Percentiles rank a stretch among this genome's conserved stretches.
These are phyloP conservation scores for Alternaria rosae DNA, from an alignment of 2,329 filamentous ascomycete genomes.

Conservation along the genomic window DNA sequence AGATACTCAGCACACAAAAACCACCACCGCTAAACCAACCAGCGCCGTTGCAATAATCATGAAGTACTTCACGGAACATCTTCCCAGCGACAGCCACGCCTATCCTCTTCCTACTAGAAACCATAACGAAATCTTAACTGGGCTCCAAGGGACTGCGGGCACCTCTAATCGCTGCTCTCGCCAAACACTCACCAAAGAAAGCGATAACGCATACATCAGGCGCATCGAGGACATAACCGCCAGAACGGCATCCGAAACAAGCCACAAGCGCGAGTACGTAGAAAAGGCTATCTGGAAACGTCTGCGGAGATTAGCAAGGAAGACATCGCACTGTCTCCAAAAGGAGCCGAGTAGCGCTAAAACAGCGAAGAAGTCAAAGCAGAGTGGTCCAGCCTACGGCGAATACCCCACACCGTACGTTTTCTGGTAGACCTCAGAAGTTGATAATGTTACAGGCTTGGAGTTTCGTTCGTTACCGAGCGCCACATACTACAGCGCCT, in stretches of 20 bases:
- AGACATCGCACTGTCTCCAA: neutral
- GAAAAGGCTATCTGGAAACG: neutral
- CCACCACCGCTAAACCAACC: neutral
- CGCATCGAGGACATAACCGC: neutral
- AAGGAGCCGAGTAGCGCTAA: neutral
- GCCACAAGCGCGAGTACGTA: neutral
- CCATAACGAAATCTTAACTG: neutral
- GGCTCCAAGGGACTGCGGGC: neutral
- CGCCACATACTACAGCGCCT: neutral
- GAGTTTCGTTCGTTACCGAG: neutral
- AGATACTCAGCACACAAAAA: neutral
- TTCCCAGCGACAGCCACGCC: neutral
- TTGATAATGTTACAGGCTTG: neutral
- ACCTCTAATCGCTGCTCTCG: neutral
- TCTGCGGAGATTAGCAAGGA: neutral
- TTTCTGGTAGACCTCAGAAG: neutral
- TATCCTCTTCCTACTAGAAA: neutral
- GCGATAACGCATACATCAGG: neutral
- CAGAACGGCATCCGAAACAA: neutral
- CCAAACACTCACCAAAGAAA: neutral
- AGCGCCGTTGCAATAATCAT: neutral
- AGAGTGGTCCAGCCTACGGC: neutral
- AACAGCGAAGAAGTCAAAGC: neutral
- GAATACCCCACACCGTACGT: neutral
- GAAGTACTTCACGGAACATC: neutral